Base-by-base conservation (phyloP, 1,139 yeast genomes). In the Yamadazyma dendronema region DNA sequence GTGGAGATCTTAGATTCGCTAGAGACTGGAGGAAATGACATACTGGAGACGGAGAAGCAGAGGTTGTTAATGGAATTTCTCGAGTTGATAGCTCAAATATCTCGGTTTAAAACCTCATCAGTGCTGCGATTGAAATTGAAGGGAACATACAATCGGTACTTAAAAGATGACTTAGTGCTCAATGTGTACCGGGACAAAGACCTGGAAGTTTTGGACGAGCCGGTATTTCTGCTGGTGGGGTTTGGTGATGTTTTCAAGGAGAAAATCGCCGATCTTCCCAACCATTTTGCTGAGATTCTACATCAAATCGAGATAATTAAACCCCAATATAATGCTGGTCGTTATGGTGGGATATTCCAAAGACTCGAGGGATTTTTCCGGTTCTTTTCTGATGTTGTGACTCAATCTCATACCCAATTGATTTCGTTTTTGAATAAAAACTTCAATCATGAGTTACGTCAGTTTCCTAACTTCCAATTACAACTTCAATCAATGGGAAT, bases 391-490 rank as follows among this genome's bases (percentile, higher is more conserved):
- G 26, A 19, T 7, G 21, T 37, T 14, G 34, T 25, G 13, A 11
- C 10, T n/a, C 11, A n/a, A 5, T 11, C 30, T 4, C 29, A 30
- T n/a, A 17, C 21, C 4, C 28, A 17, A 28, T 23, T 47, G 14
- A 26, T 39, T 2, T 14, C 9, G n/a, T 44, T 47, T 19, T 27
- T 47, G 10, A 48, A 46, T 17, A 40, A 37, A 17, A 24, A 32
- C 27, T 38, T 43, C 27, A 43, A 43, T 28, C 33, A 34, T 21
- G 52, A 48, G 36, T 32, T 47, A n/a, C 29, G 46, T n/a, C 52
- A 47, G 30, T 29, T 45, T 9, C 28, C 44, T 5, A 48, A 47
- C 24, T 24, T 48, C 14, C 47, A 37, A 28, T 29, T 44, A 6
- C 39, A 40, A 17, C 28, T 48, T 6, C 47, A 46, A 33, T 45